These are phyloP conservation scores for Tolypocladium inflatum DNA, from an alignment of 2,329 filamentous ascomycete species.

Conservation along the genomic window DNA sequence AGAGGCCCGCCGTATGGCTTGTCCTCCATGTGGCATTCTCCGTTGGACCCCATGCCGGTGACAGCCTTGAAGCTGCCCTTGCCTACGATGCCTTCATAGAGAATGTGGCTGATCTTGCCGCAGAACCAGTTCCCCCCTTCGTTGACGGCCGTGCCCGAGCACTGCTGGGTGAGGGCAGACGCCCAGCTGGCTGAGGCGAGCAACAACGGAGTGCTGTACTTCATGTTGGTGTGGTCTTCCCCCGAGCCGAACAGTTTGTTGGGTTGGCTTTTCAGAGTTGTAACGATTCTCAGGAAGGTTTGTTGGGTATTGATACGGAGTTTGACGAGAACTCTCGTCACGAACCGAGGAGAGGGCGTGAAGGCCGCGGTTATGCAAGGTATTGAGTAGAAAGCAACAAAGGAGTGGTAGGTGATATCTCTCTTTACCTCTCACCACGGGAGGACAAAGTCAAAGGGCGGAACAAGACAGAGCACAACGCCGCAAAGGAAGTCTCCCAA, in stretches of 20 bases:
- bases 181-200: slow-evolving; percentile 19
- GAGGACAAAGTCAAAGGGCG: not conserved
- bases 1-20: slow-evolving; percentile 49
- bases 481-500: not conserved
- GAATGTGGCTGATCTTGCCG: slow-evolving; percentile 53
- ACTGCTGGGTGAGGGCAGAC: slow-evolving; percentile 23
- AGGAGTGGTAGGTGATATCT: not conserved
- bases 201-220: slow-evolving; percentile 14
- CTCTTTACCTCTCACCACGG: not conserved
- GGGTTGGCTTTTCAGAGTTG: not conserved
- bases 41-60: slow-evolving; percentile 45
- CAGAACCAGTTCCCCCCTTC: slow-evolving; percentile 57
- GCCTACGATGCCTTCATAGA: slow-evolving; percentile 53
- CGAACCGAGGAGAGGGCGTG: not conserved
- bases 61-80: slow-evolving; percentile 57
- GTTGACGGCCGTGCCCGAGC: slow-evolving; percentile 21
- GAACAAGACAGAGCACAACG: not conserved
- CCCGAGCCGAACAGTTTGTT: not conserved
- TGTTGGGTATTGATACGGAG: not conserved
- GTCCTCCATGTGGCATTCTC: slow-evolving; percentile 43
- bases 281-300: not conserved
- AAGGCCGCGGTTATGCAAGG: not conserved
- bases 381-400: not conserved
- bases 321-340: not conserved
- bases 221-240: slow-evolving; percentile 15